Evolutionary conservation across 2,329 filamentous ascomycete species (phyloP).

Genomic region (Magnaporthiopsis poae): DNA sequence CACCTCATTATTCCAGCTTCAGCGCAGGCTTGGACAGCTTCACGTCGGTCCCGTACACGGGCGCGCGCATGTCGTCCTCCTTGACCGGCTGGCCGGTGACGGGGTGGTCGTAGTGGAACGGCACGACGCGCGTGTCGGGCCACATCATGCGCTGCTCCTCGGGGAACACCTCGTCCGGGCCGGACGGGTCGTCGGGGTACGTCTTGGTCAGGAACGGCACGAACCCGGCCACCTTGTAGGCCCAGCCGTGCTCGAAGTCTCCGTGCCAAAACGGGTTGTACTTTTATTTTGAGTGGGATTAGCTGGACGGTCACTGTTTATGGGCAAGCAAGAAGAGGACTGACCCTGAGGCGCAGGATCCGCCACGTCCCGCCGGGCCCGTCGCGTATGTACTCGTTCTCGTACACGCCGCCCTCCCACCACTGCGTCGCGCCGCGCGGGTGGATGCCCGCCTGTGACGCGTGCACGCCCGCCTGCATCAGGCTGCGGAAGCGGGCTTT

Average conservation of each 20-base stretch:
- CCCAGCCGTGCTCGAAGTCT: constrained; percentile 43
- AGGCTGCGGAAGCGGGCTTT: constrained; percentile 43
- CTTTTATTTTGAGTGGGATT: too few relatives aligned
- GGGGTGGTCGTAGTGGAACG: constrained; percentile 43
- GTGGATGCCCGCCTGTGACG: constrained; percentile 38
- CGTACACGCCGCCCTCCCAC: constrained; percentile 50
- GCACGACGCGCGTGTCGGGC: constrained; percentile 45
- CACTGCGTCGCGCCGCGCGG: constrained; percentile 44
- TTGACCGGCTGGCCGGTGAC: constrained; percentile 35
- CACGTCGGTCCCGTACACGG: constrained; percentile 31
- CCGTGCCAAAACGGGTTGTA: constrained; percentile 51
- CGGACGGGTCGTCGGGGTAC: constrained; percentile 39
- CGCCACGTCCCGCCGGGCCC: constrained; percentile 35
- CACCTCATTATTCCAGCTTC: constrained; percentile 20
- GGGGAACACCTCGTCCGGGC: constrained; percentile 39
- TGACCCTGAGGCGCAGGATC: constrained; percentile 35
- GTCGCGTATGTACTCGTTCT: constrained; percentile 51
- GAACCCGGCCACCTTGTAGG: constrained; percentile 42
- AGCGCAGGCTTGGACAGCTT: constrained; percentile 31
- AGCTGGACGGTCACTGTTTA: too few relatives aligned
- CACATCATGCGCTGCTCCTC: constrained; percentile 42
- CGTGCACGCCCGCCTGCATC: constrained; percentile 46
- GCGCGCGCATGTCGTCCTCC: constrained; percentile 39
- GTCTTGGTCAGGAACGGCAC: constrained; percentile 38
- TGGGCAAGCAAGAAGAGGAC: too few relatives aligned